Conservation (phyloP, 2,329 filamentous ascomycete genomes). For the Pyrenochaeta sp. region DNA sequence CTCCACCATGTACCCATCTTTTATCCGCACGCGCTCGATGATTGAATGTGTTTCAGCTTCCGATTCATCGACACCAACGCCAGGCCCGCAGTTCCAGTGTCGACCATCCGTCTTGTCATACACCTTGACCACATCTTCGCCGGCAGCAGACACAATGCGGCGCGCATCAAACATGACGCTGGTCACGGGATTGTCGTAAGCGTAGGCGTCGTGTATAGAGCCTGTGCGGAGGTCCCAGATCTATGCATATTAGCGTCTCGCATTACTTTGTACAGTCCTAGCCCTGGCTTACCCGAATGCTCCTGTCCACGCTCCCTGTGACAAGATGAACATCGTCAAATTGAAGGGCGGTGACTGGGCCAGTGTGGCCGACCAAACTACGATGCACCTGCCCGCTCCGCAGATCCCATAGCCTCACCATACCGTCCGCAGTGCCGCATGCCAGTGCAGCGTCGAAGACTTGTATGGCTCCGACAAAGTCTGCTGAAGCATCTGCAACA, state of each 20-base stretch:
- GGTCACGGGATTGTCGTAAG: constrained; percentile 89
- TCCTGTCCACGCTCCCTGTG: constrained; percentile 90
- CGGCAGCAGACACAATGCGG: constrained; percentile 87
- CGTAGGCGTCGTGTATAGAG: constrained; percentile 93
- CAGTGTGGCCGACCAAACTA: constrained; percentile 94
- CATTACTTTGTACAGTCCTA: neutral
- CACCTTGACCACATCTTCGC: constrained; percentile 94
- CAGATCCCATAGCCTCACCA: constrained; percentile 97
- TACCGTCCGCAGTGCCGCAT: constrained; percentile 95
- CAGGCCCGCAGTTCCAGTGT: constrained; percentile 96
- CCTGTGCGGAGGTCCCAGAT: constrained; percentile 99
- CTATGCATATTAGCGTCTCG: constrained; percentile 59
- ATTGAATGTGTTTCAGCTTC: constrained; percentile 62
- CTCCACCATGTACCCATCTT: constrained; percentile 93
- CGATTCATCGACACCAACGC: constrained; percentile 71
- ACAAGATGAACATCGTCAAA: constrained; percentile 97
- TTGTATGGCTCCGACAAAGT: constrained; percentile 94
- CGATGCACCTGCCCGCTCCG: constrained; percentile 96
- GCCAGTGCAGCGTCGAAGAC: constrained; percentile 96
- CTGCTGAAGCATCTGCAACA: constrained; percentile 72
- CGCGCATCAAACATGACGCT: constrained; percentile 97
- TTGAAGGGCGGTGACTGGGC: constrained; percentile 90
- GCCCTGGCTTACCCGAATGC: constrained; percentile 78
- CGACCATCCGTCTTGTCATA: constrained; percentile 97
- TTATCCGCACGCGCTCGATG: constrained; percentile 87